Evolutionary conservation across 108 stramenopile genomes (phyloP).

Genomic region (Chaetoceros tenuissimus): DNA sequence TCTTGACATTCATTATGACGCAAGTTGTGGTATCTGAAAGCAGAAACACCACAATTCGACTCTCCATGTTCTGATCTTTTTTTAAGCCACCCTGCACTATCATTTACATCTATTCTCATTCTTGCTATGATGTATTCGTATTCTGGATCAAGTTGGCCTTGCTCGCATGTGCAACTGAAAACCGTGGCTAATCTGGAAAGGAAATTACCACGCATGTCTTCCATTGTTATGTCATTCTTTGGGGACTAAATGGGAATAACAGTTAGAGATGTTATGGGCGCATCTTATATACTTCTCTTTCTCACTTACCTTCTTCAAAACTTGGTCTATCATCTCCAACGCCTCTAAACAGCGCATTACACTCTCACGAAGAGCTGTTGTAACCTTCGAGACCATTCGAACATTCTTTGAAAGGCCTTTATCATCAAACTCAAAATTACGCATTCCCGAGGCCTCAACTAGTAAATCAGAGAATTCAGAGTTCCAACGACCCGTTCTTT

Average conservation of each 20-base stretch:
- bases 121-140: constrained; percentile 14
- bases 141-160: neutral
- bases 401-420: constrained; percentile 75
- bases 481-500: constrained; percentile 68
- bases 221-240: neutral
- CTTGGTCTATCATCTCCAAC: constrained; percentile 30
- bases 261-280: constrained; percentile 38
- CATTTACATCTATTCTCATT: constrained; percentile 35
- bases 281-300: no score
- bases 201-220: neutral
- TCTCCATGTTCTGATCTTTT: neutral
- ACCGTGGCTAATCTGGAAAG: neutral
- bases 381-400: constrained; percentile 59
- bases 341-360: constrained; percentile 54
- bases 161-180: neutral
- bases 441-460: constrained; percentile 64
- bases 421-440: constrained; percentile 64
- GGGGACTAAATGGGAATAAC: constrained; percentile 1
- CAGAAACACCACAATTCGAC: constrained; percentile 25
- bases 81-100: constrained; percentile 39
- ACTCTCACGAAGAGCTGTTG: constrained; percentile 60
- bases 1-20: constrained; percentile 24
- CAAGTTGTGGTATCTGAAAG: constrained; percentile 16
- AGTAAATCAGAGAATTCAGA: constrained; percentile 51
- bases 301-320: constrained; percentile 11